phyloP scores from a whole-genome alignment of 768 basidiomycete species.

The Tubosaeta sp. region DNA sequence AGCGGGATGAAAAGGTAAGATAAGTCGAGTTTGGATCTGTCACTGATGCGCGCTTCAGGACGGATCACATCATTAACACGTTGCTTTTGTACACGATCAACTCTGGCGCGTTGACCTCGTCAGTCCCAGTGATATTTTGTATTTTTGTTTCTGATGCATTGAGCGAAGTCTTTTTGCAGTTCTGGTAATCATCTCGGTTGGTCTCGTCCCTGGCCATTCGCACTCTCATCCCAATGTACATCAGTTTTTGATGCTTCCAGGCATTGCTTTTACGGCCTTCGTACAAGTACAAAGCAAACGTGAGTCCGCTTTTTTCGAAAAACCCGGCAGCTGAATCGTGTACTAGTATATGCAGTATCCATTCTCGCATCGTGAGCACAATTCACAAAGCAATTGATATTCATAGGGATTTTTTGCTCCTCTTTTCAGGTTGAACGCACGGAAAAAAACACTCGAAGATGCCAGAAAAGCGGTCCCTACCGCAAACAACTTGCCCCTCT shows the following conservation, averaged over 20 bases:
- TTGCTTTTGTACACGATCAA: conserved; percentile 18
- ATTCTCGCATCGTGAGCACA: conserved; percentile 13
- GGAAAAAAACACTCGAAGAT: not conserved
- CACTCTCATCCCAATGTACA: not conserved
- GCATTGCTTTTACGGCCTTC: conserved; percentile 7
- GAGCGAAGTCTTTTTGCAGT: conserved; percentile 6
- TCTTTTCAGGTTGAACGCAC: not conserved
- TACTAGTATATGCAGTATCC: conserved; percentile 17
- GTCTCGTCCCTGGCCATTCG: not conserved
- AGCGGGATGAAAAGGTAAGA: conserved; percentile 7
- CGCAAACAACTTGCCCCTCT: not conserved
- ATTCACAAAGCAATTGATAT: not conserved
- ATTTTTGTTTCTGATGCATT: not conserved
- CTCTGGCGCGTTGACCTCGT: conserved; percentile 14
- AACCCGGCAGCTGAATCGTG: not conserved
- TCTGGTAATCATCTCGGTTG: conserved; percentile 6
- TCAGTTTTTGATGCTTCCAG: conserved; percentile 7
- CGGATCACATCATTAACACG: conserved; percentile 12
- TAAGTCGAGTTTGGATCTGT: not conserved
- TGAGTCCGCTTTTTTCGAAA: not conserved
- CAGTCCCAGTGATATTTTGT: not conserved
- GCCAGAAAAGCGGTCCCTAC: not conserved
- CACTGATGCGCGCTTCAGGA: conserved; percentile 1
- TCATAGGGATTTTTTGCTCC: not conserved
- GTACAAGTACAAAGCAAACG: conserved; percentile 15